These are phyloP conservation scores for Helenozyma rhizophorensis DNA, from an alignment of 805 yeast species.

Conservation along the genomic window DNA sequence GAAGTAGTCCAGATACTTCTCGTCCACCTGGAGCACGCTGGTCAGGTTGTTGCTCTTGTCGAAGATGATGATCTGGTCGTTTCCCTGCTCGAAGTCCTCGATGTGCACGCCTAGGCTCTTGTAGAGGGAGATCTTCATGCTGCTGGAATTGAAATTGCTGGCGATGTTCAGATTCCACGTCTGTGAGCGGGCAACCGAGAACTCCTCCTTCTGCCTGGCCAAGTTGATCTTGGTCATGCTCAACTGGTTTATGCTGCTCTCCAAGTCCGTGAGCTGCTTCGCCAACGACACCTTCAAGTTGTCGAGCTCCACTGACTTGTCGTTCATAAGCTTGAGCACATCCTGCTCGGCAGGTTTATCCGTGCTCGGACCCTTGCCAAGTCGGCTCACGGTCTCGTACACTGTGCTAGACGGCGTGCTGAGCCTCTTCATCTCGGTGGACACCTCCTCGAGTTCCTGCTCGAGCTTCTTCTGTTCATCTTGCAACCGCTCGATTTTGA, in stretches of 20 bases:
- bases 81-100: constrained; percentile 23
- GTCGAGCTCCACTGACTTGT: constrained; percentile 34
- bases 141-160: constrained; percentile 39
- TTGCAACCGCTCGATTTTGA: constrained; percentile 16
- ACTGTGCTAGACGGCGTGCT: constrained; percentile 20
- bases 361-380: constrained; percentile 22
- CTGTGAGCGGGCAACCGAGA: constrained; percentile 26
- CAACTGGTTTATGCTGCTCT: constrained; percentile 34
- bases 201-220: constrained; percentile 31
- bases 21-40: constrained; percentile 48
- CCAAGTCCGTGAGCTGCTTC: constrained; percentile 48
- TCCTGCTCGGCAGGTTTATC: constrained; percentile 14
- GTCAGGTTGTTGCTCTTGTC: constrained; percentile 44
- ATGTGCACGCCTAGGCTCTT: constrained; percentile 56
- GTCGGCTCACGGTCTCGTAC: constrained; percentile 15
- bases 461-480: constrained; percentile 15
- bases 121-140: constrained; percentile 55
- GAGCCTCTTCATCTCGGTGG: constrained; percentile 18
- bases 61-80: constrained; percentile 44
- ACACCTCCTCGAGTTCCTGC: neutral
- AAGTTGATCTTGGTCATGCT: constrained; percentile 33
- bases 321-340: constrained; percentile 23
- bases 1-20: constrained; percentile 61
- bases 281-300: constrained; percentile 48
- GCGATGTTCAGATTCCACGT: constrained; percentile 27